Percentiles rank a stretch among this genome's conserved stretches.
These are phyloP conservation scores for Apiospora saccharicola DNA, from an alignment of 2,329 filamentous ascomycete species.

Conservation along the genomic window DNA sequence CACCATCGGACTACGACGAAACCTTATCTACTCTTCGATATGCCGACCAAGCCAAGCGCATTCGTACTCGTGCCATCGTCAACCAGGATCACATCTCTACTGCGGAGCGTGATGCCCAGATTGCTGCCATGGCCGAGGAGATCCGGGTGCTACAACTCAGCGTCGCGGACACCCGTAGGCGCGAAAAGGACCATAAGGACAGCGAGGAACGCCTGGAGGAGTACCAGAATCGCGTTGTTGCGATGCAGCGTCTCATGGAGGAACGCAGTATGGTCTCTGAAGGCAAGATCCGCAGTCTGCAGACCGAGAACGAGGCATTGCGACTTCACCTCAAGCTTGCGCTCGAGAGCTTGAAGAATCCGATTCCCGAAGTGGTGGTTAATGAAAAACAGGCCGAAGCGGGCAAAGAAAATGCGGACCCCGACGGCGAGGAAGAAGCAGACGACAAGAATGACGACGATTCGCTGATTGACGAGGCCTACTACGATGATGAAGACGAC, in stretches of 20 bases:
- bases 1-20: slow-evolving; percentile 95
- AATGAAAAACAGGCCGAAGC: slow-evolving; percentile 34
- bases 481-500: slow-evolving; percentile 65
- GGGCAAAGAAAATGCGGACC: slow-evolving; percentile 42
- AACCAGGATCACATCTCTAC: slow-evolving; percentile 95
- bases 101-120: slow-evolving; percentile 93
- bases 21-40: slow-evolving; percentile 95
- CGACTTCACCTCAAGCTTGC: slow-evolving; percentile 88
- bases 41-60: slow-evolving; percentile 96
- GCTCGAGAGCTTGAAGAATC: slow-evolving; percentile 86
- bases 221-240: slow-evolving; percentile 88
- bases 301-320: slow-evolving; percentile 89
- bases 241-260: slow-evolving; percentile 96
- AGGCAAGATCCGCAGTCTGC: slow-evolving; percentile 89
- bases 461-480: slow-evolving; percentile 60
- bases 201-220: slow-evolving; percentile 89
- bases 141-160: slow-evolving; percentile 86
- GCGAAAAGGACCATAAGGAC: slow-evolving; percentile 75
- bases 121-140: slow-evolving; percentile 92
- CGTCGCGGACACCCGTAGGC: slow-evolving; percentile 68
- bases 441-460: slow-evolving; percentile 29
- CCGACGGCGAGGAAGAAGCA: slow-evolving; percentile 44
- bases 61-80: slow-evolving; percentile 91
- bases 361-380: slow-evolving; percentile 72
- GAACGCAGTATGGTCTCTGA: slow-evolving; percentile 90